phyloP scores from a whole-genome alignment of 495 filamentous ascomycete genomes.

The Aspergillus cavernicola region DNA sequence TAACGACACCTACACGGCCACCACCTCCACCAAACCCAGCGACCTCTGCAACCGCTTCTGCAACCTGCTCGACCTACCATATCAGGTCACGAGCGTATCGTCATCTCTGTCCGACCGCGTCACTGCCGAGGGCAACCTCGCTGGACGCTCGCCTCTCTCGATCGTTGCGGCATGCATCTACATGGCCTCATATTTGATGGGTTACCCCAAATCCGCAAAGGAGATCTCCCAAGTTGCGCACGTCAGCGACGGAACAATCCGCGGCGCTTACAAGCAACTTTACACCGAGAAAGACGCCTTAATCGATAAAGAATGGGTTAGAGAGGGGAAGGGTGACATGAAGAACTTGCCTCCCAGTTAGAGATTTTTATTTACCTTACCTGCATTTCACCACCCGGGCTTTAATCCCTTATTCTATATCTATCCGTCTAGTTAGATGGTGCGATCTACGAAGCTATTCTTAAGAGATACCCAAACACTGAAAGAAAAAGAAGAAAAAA shows the following conservation, averaged over 20 bases:
- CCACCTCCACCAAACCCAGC: conserved; percentile 73
- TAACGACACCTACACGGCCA: conserved; percentile 64
- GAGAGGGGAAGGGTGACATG: conserved; percentile 64
- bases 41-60: conserved; percentile 89
- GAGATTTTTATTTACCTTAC: conserved; percentile 1
- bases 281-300: conserved; percentile 68
- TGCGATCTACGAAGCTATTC: conserved; percentile 4
- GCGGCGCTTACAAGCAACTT: conserved; percentile 87
- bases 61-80: conserved; percentile 68
- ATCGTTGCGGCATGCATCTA: conserved; percentile 95
- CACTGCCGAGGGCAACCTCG: conserved; percentile 68
- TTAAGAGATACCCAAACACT: conserved; percentile 5
- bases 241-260: conserved; percentile 94
- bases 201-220: conserved; percentile 70
- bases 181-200: conserved; percentile 83
- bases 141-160: conserved; percentile 90
- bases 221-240: conserved; percentile 77
- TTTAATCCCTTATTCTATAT: neutral
- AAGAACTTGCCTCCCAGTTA: conserved; percentile 59
- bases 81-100: conserved; percentile 66
- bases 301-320: conserved; percentile 70
- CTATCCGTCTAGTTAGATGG: conserved; percentile 2
- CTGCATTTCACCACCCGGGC: neutral
- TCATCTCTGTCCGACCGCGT: conserved; percentile 70
- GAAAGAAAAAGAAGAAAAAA: conserved; percentile 1